Evolutionary conservation across 768 basidiomycete genomes (phyloP).

Genomic region (Clitopilus hobsonii): DNA sequence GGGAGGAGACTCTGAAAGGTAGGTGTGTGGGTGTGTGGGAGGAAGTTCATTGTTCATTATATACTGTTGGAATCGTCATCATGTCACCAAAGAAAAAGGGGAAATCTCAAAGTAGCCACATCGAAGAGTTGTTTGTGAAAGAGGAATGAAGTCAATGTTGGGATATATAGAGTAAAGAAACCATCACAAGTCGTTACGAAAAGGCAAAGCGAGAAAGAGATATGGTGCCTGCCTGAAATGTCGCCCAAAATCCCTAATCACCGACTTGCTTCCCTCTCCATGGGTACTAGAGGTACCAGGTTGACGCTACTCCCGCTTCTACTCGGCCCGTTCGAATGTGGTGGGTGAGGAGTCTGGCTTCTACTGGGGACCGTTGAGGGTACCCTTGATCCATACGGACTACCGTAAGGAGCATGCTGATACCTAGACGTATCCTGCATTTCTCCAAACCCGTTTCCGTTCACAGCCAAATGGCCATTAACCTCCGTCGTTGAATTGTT

Average conservation of each 20-base stretch:
- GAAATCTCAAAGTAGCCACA: not conserved
- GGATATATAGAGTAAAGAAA: no score
- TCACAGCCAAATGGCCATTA: slow-evolving; percentile 7
- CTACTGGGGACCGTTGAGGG: slow-evolving; percentile 28
- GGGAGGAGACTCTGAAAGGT: not conserved
- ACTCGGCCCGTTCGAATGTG: not conserved
- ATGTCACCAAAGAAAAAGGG: not conserved
- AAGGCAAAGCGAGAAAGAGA: not conserved
- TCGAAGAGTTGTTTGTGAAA: not conserved
- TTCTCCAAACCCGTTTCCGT: slow-evolving; percentile 14
- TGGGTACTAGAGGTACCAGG: not conserved
- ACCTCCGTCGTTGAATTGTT: slow-evolving; percentile 6
- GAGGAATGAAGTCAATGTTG: not conserved
- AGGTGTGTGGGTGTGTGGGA: not conserved
- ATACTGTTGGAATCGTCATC: slow-evolving; percentile 1
- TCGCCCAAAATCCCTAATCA: not conserved
- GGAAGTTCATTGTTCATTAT: not conserved
- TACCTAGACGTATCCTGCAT: slow-evolving; percentile 32
- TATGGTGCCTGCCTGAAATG: not conserved
- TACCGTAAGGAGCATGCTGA: slow-evolving; percentile 35
- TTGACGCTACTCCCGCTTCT: not conserved
- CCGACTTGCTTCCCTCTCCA: not conserved
- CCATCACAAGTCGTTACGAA: not conserved
- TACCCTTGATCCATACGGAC: slow-evolving; percentile 33
- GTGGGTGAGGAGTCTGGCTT: slow-evolving; percentile 21